These are phyloP conservation scores for Cicer cuneatum DNA, from an alignment of 306 rosid species.

Conservation along the genomic window DNA sequence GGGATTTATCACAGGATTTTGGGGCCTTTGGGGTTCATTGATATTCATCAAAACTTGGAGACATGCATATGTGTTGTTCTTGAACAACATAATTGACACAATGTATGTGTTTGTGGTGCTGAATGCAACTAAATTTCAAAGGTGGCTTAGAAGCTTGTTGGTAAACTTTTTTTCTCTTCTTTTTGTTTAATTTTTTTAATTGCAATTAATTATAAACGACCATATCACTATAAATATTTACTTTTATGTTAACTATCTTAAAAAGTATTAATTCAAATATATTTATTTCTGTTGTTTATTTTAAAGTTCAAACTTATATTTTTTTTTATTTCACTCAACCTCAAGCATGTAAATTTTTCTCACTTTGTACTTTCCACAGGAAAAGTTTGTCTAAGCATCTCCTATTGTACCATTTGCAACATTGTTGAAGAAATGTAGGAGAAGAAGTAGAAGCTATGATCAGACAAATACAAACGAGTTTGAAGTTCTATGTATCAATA, in stretches of 20 bases:
- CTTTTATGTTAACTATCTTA: too few relatives aligned
- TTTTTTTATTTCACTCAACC: background rate
- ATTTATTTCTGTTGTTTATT: too few relatives aligned
- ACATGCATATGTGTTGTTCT: slow-evolving; percentile 10
- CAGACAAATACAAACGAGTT: background rate
- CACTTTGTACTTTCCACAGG: background rate
- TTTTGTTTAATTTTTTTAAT: too few relatives aligned
- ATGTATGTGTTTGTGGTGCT: background rate
- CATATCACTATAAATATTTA: too few relatives aligned
- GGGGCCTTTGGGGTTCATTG: slow-evolving; percentile 4
- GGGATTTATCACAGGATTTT: slow-evolving; percentile 42
- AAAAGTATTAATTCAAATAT: too few relatives aligned
- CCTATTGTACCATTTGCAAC: background rate
- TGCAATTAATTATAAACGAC: too few relatives aligned
- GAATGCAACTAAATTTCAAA: background rate
- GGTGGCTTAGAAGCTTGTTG: background rate
- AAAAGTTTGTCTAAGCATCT: background rate
- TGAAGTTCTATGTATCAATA: background rate
- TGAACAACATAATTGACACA: slow-evolving; percentile 4
- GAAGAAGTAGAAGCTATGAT: background rate
- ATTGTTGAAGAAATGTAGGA: background rate
- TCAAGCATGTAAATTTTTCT: background rate
- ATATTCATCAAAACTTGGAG: slow-evolving; percentile 12
- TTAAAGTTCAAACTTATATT: too few relatives aligned
- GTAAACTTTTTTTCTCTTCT: background rate